Base-by-base conservation (phyloP, 1,139 yeast genomes). In the Candida neerlandica region DNA sequence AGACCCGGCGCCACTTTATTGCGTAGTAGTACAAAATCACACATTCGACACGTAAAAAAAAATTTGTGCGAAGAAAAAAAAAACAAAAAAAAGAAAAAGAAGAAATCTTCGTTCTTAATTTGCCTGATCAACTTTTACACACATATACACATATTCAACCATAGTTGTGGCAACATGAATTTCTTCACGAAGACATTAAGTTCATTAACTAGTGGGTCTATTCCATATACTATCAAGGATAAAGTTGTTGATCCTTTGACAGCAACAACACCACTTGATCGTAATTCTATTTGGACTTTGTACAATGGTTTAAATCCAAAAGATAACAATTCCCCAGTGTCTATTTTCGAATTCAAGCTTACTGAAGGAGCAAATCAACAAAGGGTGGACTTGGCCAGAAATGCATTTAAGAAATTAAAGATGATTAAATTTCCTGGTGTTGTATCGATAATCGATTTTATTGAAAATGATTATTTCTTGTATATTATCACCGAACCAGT, bases 401-500 rank as follows among this genome's bases (percentile, higher is more conserved):
- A 90, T 63, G 80, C 88, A 46, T 74, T 82, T 49, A 80, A 75
- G 48, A 87, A 85, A 61, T 74, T 86, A 55, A 86, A 89, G 61
- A 72, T 84, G 29, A 73, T 91, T 60, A 82, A 85, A 53, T 75
- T 89, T 27, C 99, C 99, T 0, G 96, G 96, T 0, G 78, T 91
- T 18, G 72, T 91, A 46, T 73, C 78, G 40, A 80, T 84, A 14
- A 58, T 89, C 11, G 97, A 92, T 56, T 81, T 87, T 32, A 76
- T 84, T 47, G 96, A 87, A 62, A 77, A 78, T 39, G 89, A 85
- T 44, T 70, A 76, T 19, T 68, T 66, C 43, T 68, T 88, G n/a
- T 85, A 86, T 58, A 76, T 92, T 26, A 77, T 91, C 9, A 87
- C 96, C 1, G 99, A 94, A 64, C 78, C 82, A 12, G 90, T 87